Conservation (phyloP, 768 basidiomycete species). For the Lentinula sp. region DNA sequence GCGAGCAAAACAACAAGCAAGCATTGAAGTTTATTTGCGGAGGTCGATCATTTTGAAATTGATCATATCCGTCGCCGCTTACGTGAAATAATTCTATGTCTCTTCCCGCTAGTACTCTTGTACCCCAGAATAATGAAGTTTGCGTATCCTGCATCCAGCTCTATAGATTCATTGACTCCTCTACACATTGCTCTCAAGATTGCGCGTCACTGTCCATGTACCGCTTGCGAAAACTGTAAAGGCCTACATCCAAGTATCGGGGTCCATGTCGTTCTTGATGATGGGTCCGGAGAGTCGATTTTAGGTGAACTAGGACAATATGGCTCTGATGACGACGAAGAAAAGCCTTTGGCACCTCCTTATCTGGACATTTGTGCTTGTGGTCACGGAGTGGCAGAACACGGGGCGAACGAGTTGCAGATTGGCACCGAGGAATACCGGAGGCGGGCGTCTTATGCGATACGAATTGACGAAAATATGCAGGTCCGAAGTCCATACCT, state of each 20-base stretch:
- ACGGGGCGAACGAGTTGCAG: conserved; percentile 56
- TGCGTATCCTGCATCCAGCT: conserved; percentile 61
- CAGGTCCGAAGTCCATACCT: conserved; percentile 45
- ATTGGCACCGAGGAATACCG: conserved; percentile 59
- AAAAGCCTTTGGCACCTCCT: conserved; percentile 27
- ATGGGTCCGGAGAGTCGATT: conserved; percentile 42
- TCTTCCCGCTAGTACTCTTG: neutral
- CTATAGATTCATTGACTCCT: conserved; percentile 40
- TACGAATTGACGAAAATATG: conserved; percentile 75
- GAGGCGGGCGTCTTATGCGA: conserved; percentile 70
- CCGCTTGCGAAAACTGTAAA: conserved; percentile 57
- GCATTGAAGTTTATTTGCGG: neutral
- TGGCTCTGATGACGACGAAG: conserved; percentile 66
- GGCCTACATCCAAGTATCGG: conserved; percentile 62
- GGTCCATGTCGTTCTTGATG: conserved; percentile 55
- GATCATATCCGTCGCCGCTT: neutral
- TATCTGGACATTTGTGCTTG: conserved; percentile 65
- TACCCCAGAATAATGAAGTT: conserved; percentile 42
- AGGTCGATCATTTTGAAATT: no score
- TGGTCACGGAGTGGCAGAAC: conserved; percentile 58
- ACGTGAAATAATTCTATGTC: neutral
- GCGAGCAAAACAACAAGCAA: neutral
- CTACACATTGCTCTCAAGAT: conserved; percentile 65
- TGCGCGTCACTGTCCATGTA: conserved; percentile 75
- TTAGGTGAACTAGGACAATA: conserved; percentile 56